phyloP scores from a whole-genome alignment of 2,329 filamentous ascomycete species.

The Scytalidium lignicola region DNA sequence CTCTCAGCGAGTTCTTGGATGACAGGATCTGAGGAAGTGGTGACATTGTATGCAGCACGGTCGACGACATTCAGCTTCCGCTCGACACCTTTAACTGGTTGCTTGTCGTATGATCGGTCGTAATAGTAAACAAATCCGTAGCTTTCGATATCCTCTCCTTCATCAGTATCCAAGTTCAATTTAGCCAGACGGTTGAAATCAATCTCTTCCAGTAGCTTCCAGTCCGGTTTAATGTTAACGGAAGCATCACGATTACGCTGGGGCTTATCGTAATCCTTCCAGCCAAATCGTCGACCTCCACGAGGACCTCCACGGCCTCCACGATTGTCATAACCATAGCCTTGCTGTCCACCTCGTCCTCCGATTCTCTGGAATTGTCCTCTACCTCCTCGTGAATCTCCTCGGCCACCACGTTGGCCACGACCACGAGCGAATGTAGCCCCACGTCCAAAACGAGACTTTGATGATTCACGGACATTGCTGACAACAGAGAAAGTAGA shows the following conservation, averaged over 20 bases:
- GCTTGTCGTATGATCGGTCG: constrained; percentile 92
- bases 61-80: constrained; percentile 84
- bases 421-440: constrained; percentile 83
- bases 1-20: constrained; percentile 96
- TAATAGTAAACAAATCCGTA: constrained; percentile 99
- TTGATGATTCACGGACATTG: constrained; percentile 81
- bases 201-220: constrained; percentile 95
- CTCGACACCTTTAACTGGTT: constrained; percentile 82
- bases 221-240: constrained; percentile 93
- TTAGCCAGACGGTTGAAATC: constrained; percentile 94
- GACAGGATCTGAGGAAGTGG: constrained; percentile 90
- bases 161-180: constrained; percentile 90
- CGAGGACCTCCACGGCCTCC: constrained; percentile 65
- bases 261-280: constrained; percentile 99
- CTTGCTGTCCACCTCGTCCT: constrained; percentile 60
- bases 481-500: constrained; percentile 97
- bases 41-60: constrained; percentile 96
- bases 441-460: constrained; percentile 83
- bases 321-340: constrained; percentile 62
- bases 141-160: constrained; percentile 89
- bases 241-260: constrained; percentile 93
- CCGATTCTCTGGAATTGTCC: constrained; percentile 66
- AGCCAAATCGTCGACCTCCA: constrained; percentile 85
- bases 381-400: constrained; percentile 60
- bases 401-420: constrained; percentile 64